These are phyloP conservation scores for Calonectria honghensis DNA, from an alignment of 2,329 filamentous ascomycete species.

Conservation along the genomic window DNA sequence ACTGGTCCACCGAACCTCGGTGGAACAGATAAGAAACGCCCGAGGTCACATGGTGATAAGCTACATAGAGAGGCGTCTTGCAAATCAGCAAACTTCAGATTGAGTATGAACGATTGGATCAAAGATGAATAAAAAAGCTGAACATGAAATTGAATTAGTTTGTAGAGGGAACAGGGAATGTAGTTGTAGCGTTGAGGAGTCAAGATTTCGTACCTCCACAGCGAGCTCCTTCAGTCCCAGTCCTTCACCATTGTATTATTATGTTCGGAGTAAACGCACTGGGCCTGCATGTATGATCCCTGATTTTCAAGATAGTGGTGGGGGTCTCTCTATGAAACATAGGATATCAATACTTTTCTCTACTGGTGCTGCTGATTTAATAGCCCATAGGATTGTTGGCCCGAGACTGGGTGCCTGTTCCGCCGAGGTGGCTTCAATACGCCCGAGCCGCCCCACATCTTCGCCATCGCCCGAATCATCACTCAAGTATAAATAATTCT, in stretches of 20 bases:
- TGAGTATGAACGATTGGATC: not conserved
- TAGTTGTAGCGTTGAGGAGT: not conserved
- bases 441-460: not conserved
- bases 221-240: not conserved
- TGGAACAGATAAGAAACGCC: constrained; percentile 2
- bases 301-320: not conserved
- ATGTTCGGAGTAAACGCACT: not conserved
- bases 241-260: not conserved
- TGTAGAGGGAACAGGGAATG: not conserved
- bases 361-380: not conserved
- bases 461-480: not conserved
- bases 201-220: not conserved
- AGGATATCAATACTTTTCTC: not conserved
- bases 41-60: constrained; percentile 22
- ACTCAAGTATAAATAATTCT: constrained; percentile 1
- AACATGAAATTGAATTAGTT: not conserved
- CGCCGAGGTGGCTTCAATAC: constrained; percentile 9
- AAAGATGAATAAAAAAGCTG: not conserved
- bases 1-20: not conserved
- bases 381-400: not conserved
- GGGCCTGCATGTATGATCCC: not conserved
- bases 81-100: not conserved
- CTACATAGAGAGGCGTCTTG: not conserved
- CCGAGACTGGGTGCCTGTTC: constrained; percentile 1
- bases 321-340: not conserved